Base-by-base conservation (phyloP, 805 yeast genomes). In the Hanseniaspora lachancei region DNA sequence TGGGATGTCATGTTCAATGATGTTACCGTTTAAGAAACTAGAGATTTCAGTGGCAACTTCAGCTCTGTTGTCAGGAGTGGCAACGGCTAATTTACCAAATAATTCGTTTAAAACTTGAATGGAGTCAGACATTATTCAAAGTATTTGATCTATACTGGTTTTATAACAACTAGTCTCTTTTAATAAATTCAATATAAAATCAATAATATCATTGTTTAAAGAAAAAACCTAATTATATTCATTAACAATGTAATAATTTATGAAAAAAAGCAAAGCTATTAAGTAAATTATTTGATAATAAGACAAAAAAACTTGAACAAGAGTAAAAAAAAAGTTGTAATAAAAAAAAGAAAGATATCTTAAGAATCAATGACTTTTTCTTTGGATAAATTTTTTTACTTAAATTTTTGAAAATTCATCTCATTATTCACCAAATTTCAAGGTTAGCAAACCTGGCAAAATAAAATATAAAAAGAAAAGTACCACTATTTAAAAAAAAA, bases 1-100 rank as follows among this genome's bases (percentile, higher is more conserved):
- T 68, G 99, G 97, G 63, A 89, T 93, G 76, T 91, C 97, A 75
- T 93, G 97, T 78, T 93, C 98, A 72, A 91, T 89, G 75, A 89
- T 89, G 70, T 91, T 86, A 64, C 96, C 95, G 76, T 91, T 91
- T 74, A 93, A 80, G 79, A 93, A 89, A 60, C 93, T 79, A 62
- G 97, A 81, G 67, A 93, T 86, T 71, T 86, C 87, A 67, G 84
- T 72, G 69, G 96, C 93, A 71, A 95, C 89, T 70, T 79, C 82
- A 60, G 80, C 82, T 72, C 89, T 82, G 70, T 81, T 83, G 67
- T 88, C 96, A 58, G 82, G 73, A 64, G 85, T 70, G 67, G 97
- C 95, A 72, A 93, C 87, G 70, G 91, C 74, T 70, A 93, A 81
- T 79, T 88, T 88, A 75, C 84, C 78, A 77, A 93, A 87, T 71